These are phyloP conservation scores for Pestalotiopsis sp. DNA, from an alignment of 2,329 filamentous ascomycete species.

Conservation along the genomic window DNA sequence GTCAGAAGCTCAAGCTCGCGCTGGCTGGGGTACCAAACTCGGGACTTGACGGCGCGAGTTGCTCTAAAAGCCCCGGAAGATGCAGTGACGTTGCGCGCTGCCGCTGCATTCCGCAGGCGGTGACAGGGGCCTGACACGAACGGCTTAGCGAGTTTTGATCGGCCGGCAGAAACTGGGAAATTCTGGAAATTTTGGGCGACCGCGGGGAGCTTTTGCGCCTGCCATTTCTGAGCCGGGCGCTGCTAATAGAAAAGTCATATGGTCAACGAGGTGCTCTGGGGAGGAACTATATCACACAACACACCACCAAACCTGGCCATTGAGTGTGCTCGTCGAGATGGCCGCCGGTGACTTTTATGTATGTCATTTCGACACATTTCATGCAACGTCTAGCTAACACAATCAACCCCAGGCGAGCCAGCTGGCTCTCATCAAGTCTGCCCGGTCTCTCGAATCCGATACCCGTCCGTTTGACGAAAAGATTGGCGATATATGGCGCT, in stretches of 20 bases:
- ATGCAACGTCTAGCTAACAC: not conserved
- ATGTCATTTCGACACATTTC: not conserved
- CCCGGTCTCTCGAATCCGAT: slow-evolving; percentile 58
- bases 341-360: slow-evolving; percentile 15
- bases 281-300: not conserved
- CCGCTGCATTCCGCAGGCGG: slow-evolving; percentile 23
- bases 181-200: slow-evolving; percentile 16
- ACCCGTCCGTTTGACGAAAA: slow-evolving; percentile 47
- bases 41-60: slow-evolving; percentile 5
- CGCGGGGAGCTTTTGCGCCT: slow-evolving; percentile 25
- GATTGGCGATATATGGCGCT: slow-evolving; percentile 51
- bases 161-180: slow-evolving; percentile 22
- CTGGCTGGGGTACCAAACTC: slow-evolving; percentile 2
- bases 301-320: slow-evolving; percentile 16
- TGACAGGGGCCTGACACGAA: slow-evolving; percentile 8
- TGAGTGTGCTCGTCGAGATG: slow-evolving; percentile 12
- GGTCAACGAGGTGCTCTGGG: not conserved
- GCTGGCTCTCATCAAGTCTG: slow-evolving; percentile 51
- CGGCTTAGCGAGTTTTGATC: slow-evolving; percentile 19
- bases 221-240: not conserved
- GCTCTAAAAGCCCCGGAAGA: not conserved
- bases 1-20: not conserved
- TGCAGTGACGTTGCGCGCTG: slow-evolving; percentile 12
- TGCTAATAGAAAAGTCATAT: not conserved
- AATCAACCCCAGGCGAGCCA: slow-evolving; percentile 25